Evolutionary conservation across 305 asterid species (phyloP), one percentile per base, ranked within the genome.

Genomic region (Rubia peregrina): DNA sequence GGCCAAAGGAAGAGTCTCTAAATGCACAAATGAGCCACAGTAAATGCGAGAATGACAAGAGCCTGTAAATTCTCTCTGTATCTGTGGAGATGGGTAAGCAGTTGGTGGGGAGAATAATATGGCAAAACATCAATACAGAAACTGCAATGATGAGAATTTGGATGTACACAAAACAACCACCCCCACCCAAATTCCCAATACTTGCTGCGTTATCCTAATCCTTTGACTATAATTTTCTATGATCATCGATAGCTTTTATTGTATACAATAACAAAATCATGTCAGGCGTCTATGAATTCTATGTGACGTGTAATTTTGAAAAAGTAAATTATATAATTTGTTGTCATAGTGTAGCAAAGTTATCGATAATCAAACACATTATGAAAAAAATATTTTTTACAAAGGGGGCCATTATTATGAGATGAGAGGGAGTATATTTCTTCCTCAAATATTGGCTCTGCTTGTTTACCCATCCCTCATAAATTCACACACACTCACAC

Each of bases 121-220:
- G 68, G 71, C 77, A 71, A 77, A 57, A 22, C 41, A 61, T 48
- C 30, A 73, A 64, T 66, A 71, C 67, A 68, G 53, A 67, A 41
- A 80, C 26, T 55, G 81, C 75, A 80, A 77, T 80, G 77, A 77
- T 80, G 84, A 77, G 81, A 65, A 70, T 51, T 51, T 19, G 19
- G 56, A 49, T 66, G 73, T 56, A 55, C 76, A 66, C 60, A 68
- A 5, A 22, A 12, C 12, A 4, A 6, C 8, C 22, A 19, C 44
- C 42, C 43, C 66, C n/a, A 26, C 66, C 9, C 6, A 38, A 14
- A 24, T 24, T 24, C 26, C 26, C 26, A 24, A 24, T 24, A 24
- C n/a, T n/a, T n/a, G n/a, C n/a, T n/a, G n/a, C n/a, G n/a, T n/a
- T n/a, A n/a, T n/a, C n/a, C n/a, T n/a, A n/a, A n/a, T n/a, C n/a